Percentiles rank a stretch among this genome's conserved stretches.
These are phyloP conservation scores for Talaromyces sp. DNA, from an alignment of 2,329 filamentous ascomycete species.

Conservation along the genomic window DNA sequence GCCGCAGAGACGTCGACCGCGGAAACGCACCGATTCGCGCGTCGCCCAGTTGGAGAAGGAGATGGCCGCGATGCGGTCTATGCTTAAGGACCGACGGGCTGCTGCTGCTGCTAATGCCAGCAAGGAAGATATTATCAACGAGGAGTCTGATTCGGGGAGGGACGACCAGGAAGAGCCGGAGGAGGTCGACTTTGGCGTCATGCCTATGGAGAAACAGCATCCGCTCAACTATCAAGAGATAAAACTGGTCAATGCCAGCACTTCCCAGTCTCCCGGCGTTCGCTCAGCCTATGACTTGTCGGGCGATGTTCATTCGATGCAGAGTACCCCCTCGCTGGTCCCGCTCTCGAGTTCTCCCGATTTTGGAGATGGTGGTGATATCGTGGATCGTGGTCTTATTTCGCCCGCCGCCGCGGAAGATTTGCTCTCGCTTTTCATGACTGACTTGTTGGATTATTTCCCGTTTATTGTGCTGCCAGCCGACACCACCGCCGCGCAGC, in stretches of 20 bases:
- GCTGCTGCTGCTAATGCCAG: slow-evolving; percentile 22
- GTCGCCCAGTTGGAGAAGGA: slow-evolving; percentile 33
- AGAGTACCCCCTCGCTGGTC: slow-evolving; percentile 17
- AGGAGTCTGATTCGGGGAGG: slow-evolving; percentile 22
- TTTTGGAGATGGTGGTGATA: slow-evolving; percentile 17
- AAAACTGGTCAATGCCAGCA: not conserved
- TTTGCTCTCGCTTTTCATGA: slow-evolving; percentile 26
- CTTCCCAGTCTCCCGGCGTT: slow-evolving; percentile 21
- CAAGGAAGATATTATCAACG: slow-evolving; percentile 22
- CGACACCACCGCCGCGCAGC: slow-evolving; percentile 24
- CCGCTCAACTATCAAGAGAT: slow-evolving; percentile 16
- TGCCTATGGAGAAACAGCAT: slow-evolving; percentile 18
- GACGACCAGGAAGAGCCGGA: slow-evolving; percentile 18
- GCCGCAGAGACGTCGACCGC: slow-evolving; percentile 30
- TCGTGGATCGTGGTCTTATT: slow-evolving; percentile 28
- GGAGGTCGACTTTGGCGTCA: slow-evolving; percentile 19
- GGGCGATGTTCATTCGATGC: slow-evolving; percentile 16
- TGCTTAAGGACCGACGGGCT: slow-evolving; percentile 26
- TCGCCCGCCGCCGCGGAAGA: slow-evolving; percentile 27
- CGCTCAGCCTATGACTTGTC: slow-evolving; percentile 16
- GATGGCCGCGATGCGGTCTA: slow-evolving; percentile 33
- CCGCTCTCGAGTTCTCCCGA: slow-evolving; percentile 18
- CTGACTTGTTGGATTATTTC: slow-evolving; percentile 25
- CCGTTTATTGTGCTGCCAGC: slow-evolving; percentile 25
- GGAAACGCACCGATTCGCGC: slow-evolving; percentile 32